Conservation (phyloP, 2,329 filamentous ascomycete species). For the Cytospora leucostoma region DNA sequence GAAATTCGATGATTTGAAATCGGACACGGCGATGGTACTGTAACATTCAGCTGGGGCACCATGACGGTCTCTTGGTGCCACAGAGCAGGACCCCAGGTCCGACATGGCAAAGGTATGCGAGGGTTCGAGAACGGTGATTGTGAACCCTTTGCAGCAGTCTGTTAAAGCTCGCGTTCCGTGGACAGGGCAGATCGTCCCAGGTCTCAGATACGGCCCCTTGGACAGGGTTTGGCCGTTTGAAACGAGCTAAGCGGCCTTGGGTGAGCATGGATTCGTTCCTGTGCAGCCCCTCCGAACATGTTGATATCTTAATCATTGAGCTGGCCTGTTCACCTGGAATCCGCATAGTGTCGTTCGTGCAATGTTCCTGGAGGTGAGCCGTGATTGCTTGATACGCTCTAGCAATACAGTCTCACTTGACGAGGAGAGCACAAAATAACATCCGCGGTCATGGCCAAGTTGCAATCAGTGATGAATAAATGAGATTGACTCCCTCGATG, state of each 20-base stretch:
- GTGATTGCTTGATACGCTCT: not conserved
- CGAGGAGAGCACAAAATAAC: not conserved
- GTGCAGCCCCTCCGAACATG: not conserved
- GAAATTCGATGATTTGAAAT: no score
- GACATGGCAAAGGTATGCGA: no score
- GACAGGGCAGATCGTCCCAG: slow-evolving; percentile 6
- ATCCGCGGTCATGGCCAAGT: not conserved
- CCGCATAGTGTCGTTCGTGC: not conserved
- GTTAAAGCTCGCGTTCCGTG: no score
- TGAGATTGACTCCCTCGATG: slow-evolving; percentile 12
- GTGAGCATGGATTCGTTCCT: not conserved
- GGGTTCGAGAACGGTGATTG: no score
- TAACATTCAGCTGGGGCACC: no score
- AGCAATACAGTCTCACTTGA: not conserved
- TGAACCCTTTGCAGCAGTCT: no score
- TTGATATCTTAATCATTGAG: not conserved
- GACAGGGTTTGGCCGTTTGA: slow-evolving; percentile 12
- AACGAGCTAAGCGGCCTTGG: slow-evolving; percentile 4
- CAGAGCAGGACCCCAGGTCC: no score
- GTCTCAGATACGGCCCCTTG: slow-evolving; percentile 8
- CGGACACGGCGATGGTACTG: no score
- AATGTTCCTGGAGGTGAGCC: not conserved
- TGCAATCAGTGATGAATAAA: not conserved
- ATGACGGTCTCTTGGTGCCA: no score
- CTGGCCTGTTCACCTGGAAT: not conserved